phyloP scores from a whole-genome alignment of 1,284 basidiomycete species.

The Flammula alnicola region DNA sequence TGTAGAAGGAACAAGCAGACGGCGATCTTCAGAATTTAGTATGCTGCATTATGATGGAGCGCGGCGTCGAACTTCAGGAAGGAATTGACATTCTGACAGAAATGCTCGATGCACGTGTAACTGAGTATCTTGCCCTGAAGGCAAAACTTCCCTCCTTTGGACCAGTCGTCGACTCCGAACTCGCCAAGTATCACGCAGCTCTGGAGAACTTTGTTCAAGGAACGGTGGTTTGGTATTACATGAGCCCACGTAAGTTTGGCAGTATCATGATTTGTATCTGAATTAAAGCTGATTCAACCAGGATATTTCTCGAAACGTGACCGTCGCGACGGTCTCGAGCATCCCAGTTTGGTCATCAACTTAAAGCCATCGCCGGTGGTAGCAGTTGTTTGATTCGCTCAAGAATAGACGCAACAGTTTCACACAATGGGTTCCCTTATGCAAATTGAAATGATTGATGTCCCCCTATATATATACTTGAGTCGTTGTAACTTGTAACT shows the following conservation, averaged over 20 bases:
- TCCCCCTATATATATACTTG: no score
- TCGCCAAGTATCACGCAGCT: slow-evolving; percentile 17
- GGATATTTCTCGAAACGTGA: slow-evolving; percentile 6
- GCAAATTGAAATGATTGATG: no score
- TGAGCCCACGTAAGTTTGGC: slow-evolving; percentile 18
- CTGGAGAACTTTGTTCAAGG: slow-evolving; percentile 54
- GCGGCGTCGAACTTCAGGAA: slow-evolving; percentile 44
- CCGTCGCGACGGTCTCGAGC: background rate
- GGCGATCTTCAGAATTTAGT: slow-evolving; percentile 56
- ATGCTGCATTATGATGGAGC: slow-evolving; percentile 50
- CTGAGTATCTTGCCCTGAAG: slow-evolving; percentile 10
- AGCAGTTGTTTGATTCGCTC: no score
- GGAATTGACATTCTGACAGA: slow-evolving; percentile 12
- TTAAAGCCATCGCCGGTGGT: background rate
- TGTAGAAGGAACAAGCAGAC: slow-evolving; percentile 53
- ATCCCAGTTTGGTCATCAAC: background rate
- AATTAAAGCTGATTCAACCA: background rate
- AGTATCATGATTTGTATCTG: background rate
- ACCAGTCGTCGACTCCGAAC: slow-evolving; percentile 4
- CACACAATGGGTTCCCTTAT: no score
- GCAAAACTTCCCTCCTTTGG: slow-evolving; percentile 13
- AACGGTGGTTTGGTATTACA: slow-evolving; percentile 52
- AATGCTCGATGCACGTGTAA: slow-evolving; percentile 11
- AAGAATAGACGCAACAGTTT: no score
- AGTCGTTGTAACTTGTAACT: no score